phyloP scores from a whole-genome alignment of 805 yeast genomes.

The baker's yeast (Saccharomyces cerevisiae) region DNA sequence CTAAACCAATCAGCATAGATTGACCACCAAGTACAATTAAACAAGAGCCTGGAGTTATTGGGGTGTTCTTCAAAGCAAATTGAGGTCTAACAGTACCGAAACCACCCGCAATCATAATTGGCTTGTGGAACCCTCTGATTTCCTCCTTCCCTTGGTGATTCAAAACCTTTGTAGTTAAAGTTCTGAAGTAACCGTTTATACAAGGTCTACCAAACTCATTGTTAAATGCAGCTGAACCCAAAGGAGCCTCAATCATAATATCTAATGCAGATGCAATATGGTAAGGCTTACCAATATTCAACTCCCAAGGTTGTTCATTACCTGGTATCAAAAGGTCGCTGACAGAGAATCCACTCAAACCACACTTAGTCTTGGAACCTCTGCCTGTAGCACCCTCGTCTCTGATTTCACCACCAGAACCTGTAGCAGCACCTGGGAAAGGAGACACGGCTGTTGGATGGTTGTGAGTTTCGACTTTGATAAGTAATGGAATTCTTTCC shows the following conservation, averaged over 20 bases:
- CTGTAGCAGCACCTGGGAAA: slow-evolving; percentile 98
- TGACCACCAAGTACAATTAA: slow-evolving; percentile 96
- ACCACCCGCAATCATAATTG: slow-evolving; percentile 99
- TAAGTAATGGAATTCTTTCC: slow-evolving; percentile 80
- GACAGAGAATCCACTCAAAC: slow-evolving; percentile 86
- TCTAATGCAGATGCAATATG: slow-evolving; percentile 91
- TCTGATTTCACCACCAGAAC: slow-evolving; percentile 99
- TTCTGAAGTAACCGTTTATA: slow-evolving; percentile 92
- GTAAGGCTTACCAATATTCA: slow-evolving; percentile 77
- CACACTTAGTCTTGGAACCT: slow-evolving; percentile 96
- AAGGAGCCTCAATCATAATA: slow-evolving; percentile 94
- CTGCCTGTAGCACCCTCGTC: slow-evolving; percentile 99
- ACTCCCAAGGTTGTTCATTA: slow-evolving; percentile 90
- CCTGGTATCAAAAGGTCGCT: slow-evolving; percentile 84
- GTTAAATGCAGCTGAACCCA: slow-evolving; percentile 96
- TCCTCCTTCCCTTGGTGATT: slow-evolving; percentile 57
- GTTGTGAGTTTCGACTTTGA: slow-evolving; percentile 97
- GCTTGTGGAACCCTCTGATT: slow-evolving; percentile 94
- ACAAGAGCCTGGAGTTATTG: slow-evolving; percentile 84
- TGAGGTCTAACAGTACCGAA: slow-evolving; percentile 94
- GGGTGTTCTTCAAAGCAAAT: slow-evolving; percentile 77
- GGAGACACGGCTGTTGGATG: slow-evolving; percentile 99
- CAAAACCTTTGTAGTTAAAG: slow-evolving; percentile 72
- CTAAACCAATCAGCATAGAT: slow-evolving; percentile 94
- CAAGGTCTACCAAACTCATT: slow-evolving; percentile 99